Conservation (phyloP, 2,329 filamentous ascomycete species). For the Colletotrichum chrysophilum region DNA sequence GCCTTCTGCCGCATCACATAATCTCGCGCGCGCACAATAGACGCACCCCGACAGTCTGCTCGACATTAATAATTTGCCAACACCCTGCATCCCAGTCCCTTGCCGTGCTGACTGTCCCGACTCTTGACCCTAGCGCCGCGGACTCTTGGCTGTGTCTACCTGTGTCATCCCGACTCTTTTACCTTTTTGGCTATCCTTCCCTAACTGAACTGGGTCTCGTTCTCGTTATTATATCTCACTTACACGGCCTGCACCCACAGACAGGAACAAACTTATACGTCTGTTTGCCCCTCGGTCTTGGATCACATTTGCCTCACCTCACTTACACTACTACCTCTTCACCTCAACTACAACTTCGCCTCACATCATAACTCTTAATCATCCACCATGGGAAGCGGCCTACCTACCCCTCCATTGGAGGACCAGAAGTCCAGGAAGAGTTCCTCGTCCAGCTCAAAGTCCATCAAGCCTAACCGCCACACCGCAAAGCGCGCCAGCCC, state of each 20-base stretch:
- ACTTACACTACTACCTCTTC: not conserved
- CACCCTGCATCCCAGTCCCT: slow-evolving; percentile 12
- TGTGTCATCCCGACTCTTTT: slow-evolving; percentile 21
- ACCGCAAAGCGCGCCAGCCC: slow-evolving; percentile 55
- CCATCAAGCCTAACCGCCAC: slow-evolving; percentile 55
- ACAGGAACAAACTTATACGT: slow-evolving; percentile 2
- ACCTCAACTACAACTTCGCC: not conserved
- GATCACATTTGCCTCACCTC: not conserved
- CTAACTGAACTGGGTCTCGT: slow-evolving; percentile 9
- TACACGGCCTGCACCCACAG: slow-evolving; percentile 6
- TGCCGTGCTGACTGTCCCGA: slow-evolving; percentile 16
- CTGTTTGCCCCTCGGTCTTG: slow-evolving; percentile 13
- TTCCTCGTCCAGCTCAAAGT: slow-evolving; percentile 44
- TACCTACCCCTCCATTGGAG: slow-evolving; percentile 60
- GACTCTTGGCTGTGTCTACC: slow-evolving; percentile 18
- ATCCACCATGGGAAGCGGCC: slow-evolving; percentile 52
- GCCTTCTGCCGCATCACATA: slow-evolving; percentile 14
- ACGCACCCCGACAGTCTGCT: slow-evolving; percentile 18
- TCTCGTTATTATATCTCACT: slow-evolving; percentile 19
- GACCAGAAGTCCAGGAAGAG: slow-evolving; percentile 47
- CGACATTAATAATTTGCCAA: slow-evolving; percentile 23
- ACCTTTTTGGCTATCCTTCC: slow-evolving; percentile 9
- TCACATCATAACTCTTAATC: not conserved
- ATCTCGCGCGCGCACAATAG: slow-evolving; percentile 20
- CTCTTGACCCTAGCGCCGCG: slow-evolving; percentile 9